These are phyloP conservation scores for Thalia dealbata DNA, from an alignment of 176 grass and related monocot species.

Conservation along the genomic window DNA sequence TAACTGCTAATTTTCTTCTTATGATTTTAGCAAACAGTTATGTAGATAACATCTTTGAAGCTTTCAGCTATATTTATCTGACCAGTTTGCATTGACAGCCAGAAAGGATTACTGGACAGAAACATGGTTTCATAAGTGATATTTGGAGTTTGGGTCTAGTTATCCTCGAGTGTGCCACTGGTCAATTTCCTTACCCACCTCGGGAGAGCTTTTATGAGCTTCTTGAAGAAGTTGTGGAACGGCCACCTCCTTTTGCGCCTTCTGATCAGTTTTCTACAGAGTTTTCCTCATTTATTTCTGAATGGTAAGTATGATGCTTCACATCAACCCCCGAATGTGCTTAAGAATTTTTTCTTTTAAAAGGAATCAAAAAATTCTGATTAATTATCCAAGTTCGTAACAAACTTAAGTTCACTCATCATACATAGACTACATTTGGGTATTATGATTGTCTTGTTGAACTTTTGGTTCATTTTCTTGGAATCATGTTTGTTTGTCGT, in stretches of 20 bases:
- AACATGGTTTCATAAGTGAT: conserved; percentile 74
- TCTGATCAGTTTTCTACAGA: conserved; percentile 61
- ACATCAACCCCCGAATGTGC: background rate
- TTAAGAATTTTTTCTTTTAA: background rate
- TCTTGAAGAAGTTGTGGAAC: conserved; percentile 77
- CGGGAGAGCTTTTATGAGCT: conserved; percentile 87
- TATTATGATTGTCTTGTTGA: background rate
- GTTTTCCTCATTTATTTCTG: conserved; percentile 83
- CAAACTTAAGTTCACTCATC: too few species aligned
- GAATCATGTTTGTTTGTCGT: background rate
- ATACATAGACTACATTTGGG: background rate
- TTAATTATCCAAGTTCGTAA: too few species aligned
- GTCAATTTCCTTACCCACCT: conserved; percentile 78
- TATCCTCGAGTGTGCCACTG: conserved; percentile 83
- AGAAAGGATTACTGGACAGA: conserved; percentile 80
- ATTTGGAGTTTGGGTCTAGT: conserved; percentile 95
- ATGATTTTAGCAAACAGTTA: background rate
- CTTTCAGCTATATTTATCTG: background rate
- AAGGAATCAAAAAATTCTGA: background rate
- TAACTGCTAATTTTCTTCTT: background rate
- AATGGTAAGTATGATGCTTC: conserved; percentile 37
- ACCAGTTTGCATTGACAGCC: conserved; percentile 44
- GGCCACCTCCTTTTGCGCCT: conserved; percentile 60
- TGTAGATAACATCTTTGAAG: background rate
- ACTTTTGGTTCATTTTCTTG: background rate